Base-by-base conservation (phyloP, 225 moss, liverwort and hornwort genomes). In the Pseudoscleropodium purum region DNA sequence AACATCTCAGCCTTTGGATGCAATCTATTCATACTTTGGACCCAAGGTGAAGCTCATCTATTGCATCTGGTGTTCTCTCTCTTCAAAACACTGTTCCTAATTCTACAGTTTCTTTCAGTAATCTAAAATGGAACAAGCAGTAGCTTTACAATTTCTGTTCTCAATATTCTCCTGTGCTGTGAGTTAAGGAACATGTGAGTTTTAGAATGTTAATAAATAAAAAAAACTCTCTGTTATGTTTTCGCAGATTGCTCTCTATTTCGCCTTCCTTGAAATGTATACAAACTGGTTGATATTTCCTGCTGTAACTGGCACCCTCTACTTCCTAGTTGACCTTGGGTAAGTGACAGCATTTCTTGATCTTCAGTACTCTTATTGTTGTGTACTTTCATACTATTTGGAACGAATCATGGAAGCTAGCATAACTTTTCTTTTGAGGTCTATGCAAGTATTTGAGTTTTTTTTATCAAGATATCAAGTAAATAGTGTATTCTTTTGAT, bases 1-100 rank as follows among this genome's bases (percentile, higher is more conserved):
- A 91, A 91, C 94, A 89, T 92, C 92, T 79, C 94, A 94, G 70
- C 94, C 94, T 66, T 80, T 94, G 88, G 94, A 94, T 85, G 94
- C 92, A 70, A 82, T 92, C 56, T 94, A 92, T 84, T 82, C 94
- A 20, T 94, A 94, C 78, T 92, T 90, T 90, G 94, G 94, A 87
- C 94, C 94, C 33, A 94, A 92, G 92, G 94, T 94, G 86, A 88
- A 88, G 73, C 51, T 67, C 60, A 54, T 78, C 36, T 70, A n/a
- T 54, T n/a, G 29, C 65, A 59, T 59, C 34, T 79, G 63, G 51
- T 51, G 27, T 68, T 75, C 47, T 36, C 75, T 69, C 31, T 68
- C 34, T 69, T 83, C 34, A 31, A 15, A 75, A 65, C 18, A 64
- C 36, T 10, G 57, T 25, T 88, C 33, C 16, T 24, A 62, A 63